These are phyloP conservation scores for Cryptosporidium sp. DNA, from an alignment of 169 alveolate genomes.

Conservation along the genomic window DNA sequence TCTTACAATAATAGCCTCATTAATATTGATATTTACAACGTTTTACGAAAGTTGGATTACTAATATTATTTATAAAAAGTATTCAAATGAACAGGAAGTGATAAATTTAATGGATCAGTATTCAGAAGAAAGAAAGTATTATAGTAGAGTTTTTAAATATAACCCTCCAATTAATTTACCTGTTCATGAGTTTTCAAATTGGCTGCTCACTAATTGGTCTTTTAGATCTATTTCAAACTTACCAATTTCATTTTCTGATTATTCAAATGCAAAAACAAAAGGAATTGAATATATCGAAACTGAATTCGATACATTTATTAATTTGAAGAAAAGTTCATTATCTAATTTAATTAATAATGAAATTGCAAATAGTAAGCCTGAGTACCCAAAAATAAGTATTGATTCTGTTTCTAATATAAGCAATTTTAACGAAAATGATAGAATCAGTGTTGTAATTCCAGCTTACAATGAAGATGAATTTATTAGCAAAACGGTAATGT, in stretches of 20 bases:
- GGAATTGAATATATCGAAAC: conserved; percentile 29
- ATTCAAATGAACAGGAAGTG: conserved; percentile 2
- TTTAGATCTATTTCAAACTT: conserved; percentile 18
- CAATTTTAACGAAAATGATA: conserved; percentile 19
- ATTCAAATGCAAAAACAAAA: neutral
- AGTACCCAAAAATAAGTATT: neutral
- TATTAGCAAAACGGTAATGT: conserved; percentile 73
- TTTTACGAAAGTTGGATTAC: conserved; percentile 3
- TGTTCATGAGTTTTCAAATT: conserved; percentile 25
- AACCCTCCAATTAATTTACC: conserved; percentile 32
- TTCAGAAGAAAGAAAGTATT: conserved; percentile 28
- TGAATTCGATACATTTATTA: conserved; percentile 53
- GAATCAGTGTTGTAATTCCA: conserved; percentile 77
- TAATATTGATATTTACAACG: conserved; percentile 18
- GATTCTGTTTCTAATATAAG: neutral
- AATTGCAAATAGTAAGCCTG: neutral
- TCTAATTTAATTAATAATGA: neutral
- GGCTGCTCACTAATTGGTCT: conserved; percentile 41
- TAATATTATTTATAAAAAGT: neutral
- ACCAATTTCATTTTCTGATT: conserved; percentile 1
- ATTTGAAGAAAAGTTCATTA: neutral
- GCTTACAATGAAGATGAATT: conserved; percentile 81
- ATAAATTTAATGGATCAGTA: neutral
- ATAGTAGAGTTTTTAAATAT: neutral
- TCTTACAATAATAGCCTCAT: neutral